Base-by-base conservation (phyloP, 305 asterid species). In the Fraxinus sp. region DNA sequence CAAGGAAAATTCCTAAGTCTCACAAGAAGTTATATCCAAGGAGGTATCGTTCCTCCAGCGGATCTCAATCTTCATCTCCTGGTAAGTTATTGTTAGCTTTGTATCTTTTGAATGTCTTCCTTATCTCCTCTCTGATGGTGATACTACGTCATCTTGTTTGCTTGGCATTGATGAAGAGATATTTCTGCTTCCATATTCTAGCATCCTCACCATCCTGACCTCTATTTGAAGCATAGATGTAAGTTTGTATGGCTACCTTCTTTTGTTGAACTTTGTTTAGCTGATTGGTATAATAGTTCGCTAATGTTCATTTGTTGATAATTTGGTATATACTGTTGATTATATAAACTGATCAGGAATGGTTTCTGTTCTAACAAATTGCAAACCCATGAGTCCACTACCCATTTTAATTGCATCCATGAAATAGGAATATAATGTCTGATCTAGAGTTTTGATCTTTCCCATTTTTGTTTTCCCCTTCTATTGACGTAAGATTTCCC, bases 1-100 rank as follows among this genome's bases (percentile, higher is more conserved):
- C 84, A 55, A 89, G 92, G 90, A 93, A 89, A 81, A 90, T 88
- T 84, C 92, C 92, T 28, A 93, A 90, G 91, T 89, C 97, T 86
- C 98, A 93, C 84, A 92, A 91, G 90, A 94, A 90, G 86, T 86
- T 89, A 80, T 24, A 70, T 70, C 91, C 85, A 82, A 93, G 89
- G 89, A 89, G 89, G 88, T 89, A 88, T 70, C 98, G 92, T 64
- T 80, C 91, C 14, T 86, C 93, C 81, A 83, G 86, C 73, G 94
- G 96, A 73, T 87, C 92, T 78, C 90, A 90, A 59, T 82, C 82
- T 80, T 79, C 90, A 49, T 86, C 81, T 75, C 37, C 84, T 86
- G 95, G 98, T 93, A 87, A 85, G 92, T 78, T 70, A 82, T 77
- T 79, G 2, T 14, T 49, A 73, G 52, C 81, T 36, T 78, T 55